Evolutionary conservation across 2,329 filamentous ascomycete genomes (phyloP), one percentile per base, ranked within the genome.

Genomic region (Cytospora chrysosperma): DNA sequence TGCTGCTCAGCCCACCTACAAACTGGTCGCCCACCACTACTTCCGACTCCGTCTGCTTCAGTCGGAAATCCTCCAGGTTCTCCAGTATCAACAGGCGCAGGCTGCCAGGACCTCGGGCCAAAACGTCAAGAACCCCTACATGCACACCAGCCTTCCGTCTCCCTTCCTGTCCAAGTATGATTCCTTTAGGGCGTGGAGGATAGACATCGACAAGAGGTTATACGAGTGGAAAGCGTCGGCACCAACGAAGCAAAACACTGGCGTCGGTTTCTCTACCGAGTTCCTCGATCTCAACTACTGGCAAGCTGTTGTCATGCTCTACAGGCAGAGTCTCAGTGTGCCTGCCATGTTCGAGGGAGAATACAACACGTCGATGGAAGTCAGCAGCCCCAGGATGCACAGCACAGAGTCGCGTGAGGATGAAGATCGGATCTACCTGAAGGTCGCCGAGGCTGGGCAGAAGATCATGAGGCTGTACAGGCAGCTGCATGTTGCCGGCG

Each of bases 251-350:
- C 77, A 85, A 26, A 87, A 95, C 63, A 96, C 92, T 0, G 93
- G 93, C 1, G 95, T 98, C 2, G 87, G 87, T 4, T 98, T 98
- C 74, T 93, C 91, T 0, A 88, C 91, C 1, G 90, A 97, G 62
- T 97, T 98, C 70, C 78, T 97, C 5, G 92, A 97, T 70, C 82
- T 98, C 65, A 98, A 98, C 75, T 98, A 98, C 76, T 98, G 94
- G 93, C 94, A 97, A 74, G 92, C 93, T 4, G 88, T 98, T 65
- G 96, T 97, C 69, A 93, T 97, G 89, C 84, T 98, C 24, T 98
- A 98, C 74, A 84, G 94, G 61, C 94, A 97, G 75, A 95, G 93
- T 74, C 77, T 97, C 66, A 90, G 91, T 56, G 91, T 97, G 21
- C 94, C 94, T 0, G 86, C 90, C 49, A 87, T 93, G 71, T 87